A percentile compares a stretch with the other conserved stretches of the same genome.
These are phyloP conservation scores for Verticillium albo-atrum DNA, from an alignment of 2,329 filamentous ascomycete species.

Conservation along the genomic window DNA sequence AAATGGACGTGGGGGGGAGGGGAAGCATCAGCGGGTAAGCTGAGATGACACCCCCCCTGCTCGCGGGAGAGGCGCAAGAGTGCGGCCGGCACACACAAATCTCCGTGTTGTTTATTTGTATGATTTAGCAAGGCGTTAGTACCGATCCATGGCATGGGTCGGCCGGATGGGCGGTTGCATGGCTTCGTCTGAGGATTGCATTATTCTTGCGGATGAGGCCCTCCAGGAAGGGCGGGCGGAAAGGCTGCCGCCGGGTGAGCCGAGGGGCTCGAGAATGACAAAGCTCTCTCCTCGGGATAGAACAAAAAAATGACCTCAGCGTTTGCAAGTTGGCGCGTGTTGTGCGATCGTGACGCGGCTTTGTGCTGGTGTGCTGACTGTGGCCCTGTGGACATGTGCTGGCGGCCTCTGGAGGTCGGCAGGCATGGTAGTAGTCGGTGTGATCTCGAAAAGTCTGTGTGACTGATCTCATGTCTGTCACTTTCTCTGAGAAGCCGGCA, in stretches of 20 bases:
- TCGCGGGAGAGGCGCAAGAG: background rate
- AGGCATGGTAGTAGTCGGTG: no score
- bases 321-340: background rate
- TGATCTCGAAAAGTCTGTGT: no score
- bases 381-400: no score
- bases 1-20: background rate
- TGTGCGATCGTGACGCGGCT: background rate
- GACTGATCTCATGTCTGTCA: background rate
- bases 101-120: constrained; percentile 19
- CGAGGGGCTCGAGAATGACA: background rate
- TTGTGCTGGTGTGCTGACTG: no score
- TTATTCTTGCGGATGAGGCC: background rate
- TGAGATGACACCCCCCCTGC: background rate
- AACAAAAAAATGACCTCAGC: background rate
- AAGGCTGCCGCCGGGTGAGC: background rate
- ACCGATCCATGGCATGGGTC: background rate
- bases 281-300: background rate
- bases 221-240: background rate
- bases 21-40: background rate
- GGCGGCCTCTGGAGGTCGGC: no score
- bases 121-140: constrained; percentile 29
- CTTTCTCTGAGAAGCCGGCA: background rate
- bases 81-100: background rate
- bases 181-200: background rate
- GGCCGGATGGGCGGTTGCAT: background rate